Conservation (phyloP, 768 basidiomycete species). For the Nidula microcarpa region DNA sequence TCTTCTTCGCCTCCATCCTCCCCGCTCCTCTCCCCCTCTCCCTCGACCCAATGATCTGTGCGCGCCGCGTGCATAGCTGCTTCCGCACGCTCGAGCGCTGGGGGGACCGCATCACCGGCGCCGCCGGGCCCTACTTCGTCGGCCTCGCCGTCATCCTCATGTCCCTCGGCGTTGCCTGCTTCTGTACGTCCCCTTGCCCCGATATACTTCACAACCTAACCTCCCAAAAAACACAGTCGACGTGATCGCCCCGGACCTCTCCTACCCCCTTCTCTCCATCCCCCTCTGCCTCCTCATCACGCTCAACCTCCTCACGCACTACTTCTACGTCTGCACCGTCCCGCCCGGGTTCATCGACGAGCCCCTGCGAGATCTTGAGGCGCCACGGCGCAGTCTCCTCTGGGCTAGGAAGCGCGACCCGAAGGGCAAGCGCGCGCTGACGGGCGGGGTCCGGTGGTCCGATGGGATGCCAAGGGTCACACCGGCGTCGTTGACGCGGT, state of each 20-base stretch:
- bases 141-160: conserved; percentile 75
- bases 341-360: conserved; percentile 79
- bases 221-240: conserved; percentile 54
- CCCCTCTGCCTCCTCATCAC: conserved; percentile 76
- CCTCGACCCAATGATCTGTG: conserved; percentile 33
- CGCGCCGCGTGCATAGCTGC: conserved; percentile 45
- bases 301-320: conserved; percentile 75
- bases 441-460: conserved; percentile 16
- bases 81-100: conserved; percentile 62
- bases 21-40: no score
- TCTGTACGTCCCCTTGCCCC: conserved; percentile 56
- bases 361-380: conserved; percentile 34
- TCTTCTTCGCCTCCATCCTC: no score
- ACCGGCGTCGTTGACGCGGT: conserved; percentile 52
- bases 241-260: conserved; percentile 66
- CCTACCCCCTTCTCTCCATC: conserved; percentile 53
- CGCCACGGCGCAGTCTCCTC: conserved; percentile 20
- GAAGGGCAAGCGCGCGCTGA: conserved; percentile 15
- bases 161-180: conserved; percentile 63
- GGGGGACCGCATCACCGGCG: conserved; percentile 81
- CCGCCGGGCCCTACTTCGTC: conserved; percentile 90
- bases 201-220: background rate
- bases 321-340: conserved; percentile 81
- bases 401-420: conserved; percentile 44
- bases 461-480: conserved; percentile 38